These are phyloP conservation scores for Nematocida sp. DNA, from an alignment of 371 early-diverging fungal genomes.

Conservation along the genomic window DNA sequence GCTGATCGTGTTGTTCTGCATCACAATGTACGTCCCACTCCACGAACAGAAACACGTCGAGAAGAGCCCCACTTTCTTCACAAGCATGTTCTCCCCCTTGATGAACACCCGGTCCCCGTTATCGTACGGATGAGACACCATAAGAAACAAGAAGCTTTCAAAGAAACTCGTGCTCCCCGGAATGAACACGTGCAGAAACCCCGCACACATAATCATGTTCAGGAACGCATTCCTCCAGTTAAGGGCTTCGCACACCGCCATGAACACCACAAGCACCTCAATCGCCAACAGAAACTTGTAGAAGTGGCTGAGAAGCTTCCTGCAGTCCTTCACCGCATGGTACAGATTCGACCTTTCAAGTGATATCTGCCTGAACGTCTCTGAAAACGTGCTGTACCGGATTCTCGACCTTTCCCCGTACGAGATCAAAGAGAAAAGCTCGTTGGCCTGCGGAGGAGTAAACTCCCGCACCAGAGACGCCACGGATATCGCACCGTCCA, in stretches of 20 bases:
- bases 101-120: slow-evolving; percentile 64
- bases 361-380: slow-evolving; percentile 63
- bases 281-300: slow-evolving; percentile 22
- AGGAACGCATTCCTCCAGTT: slow-evolving; percentile 47
- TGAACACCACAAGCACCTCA: slow-evolving; percentile 43
- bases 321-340: slow-evolving; percentile 56
- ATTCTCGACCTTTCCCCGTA: slow-evolving; percentile 56
- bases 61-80: slow-evolving; percentile 60
- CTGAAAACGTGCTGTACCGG: slow-evolving; percentile 54
- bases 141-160: slow-evolving; percentile 64
- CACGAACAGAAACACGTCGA: slow-evolving; percentile 61
- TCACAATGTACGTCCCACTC: slow-evolving; percentile 60
- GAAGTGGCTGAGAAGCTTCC: slow-evolving; percentile 42
- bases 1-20: slow-evolving; percentile 56
- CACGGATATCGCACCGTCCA: slow-evolving; percentile 51
- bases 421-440: slow-evolving; percentile 53
- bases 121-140: slow-evolving; percentile 64
- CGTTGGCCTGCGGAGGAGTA: slow-evolving; percentile 44
- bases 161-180: slow-evolving; percentile 57
- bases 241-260: slow-evolving; percentile 42
- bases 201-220: slow-evolving; percentile 31
- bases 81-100: slow-evolving; percentile 63
- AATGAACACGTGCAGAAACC: slow-evolving; percentile 37
- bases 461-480: slow-evolving; percentile 51
- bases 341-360: slow-evolving; percentile 61